These are phyloP conservation scores for Termitomyces sp. DNA, from an alignment of 1,284 basidiomycete genomes.

Conservation along the genomic window DNA sequence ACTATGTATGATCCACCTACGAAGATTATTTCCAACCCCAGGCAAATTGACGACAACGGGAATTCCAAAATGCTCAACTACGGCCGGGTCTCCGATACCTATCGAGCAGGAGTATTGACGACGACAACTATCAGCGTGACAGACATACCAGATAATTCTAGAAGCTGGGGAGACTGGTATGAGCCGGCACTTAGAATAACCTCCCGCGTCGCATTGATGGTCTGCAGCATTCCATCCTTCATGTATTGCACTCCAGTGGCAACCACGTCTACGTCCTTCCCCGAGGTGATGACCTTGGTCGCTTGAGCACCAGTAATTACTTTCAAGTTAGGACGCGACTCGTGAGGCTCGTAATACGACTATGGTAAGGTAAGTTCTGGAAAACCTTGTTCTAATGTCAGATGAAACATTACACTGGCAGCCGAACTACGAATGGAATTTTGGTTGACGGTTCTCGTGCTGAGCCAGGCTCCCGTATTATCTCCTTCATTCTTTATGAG, in stretches of 20 bases:
- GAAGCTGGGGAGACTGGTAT: conserved; percentile 28
- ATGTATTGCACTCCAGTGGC: conserved; percentile 16
- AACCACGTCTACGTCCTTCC: neutral
- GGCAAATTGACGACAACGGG: conserved; percentile 25
- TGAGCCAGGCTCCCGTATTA: conserved; percentile 7
- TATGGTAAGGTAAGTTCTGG: neutral
- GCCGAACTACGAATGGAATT: conserved; percentile 4
- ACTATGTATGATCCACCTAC: neutral
- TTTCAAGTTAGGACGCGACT: conserved; percentile 1
- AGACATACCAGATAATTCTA: conserved; percentile 16
- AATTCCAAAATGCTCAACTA: conserved; percentile 24
- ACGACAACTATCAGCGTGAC: neutral
- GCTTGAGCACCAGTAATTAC: conserved; percentile 9
- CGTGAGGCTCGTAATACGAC: conserved; percentile 10
- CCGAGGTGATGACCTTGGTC: neutral
- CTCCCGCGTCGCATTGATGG: conserved; percentile 29
- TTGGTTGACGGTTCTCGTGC: neutral
- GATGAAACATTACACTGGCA: neutral
- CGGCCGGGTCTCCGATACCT: conserved; percentile 24
- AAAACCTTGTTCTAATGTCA: neutral
- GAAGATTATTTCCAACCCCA: conserved; percentile 29
- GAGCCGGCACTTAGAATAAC: conserved; percentile 34
- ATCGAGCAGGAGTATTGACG: neutral
- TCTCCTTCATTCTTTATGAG: conserved; percentile 1
- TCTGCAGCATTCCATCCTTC: conserved; percentile 12